Conservation (phyloP, 2,329 filamentous ascomycete genomes). For the Diaporthe vexans region DNA sequence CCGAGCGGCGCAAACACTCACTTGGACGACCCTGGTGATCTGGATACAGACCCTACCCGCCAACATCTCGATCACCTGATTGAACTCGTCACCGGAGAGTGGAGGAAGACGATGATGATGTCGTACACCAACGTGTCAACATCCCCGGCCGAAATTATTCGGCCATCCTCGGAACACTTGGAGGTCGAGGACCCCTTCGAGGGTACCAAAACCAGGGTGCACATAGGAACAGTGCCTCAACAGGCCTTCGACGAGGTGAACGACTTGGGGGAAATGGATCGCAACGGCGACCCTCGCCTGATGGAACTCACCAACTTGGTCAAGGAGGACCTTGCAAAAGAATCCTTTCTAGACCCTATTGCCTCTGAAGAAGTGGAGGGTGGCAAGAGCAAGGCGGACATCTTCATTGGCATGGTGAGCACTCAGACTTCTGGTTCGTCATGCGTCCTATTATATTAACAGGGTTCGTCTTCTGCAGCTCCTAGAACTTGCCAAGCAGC, state of each 20-base stretch:
- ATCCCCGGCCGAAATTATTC: too few relatives aligned
- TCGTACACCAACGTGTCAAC: neutral
- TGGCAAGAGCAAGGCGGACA: neutral
- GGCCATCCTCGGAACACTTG: neutral
- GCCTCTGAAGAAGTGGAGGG: neutral
- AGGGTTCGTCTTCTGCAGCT: neutral
- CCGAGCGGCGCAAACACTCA: neutral
- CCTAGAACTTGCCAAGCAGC: neutral
- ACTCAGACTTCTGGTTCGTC: neutral
- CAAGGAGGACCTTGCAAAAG: neutral
- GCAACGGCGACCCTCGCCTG: neutral
- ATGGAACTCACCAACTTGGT: neutral
- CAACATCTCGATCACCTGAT: slow-evolving; percentile 4
- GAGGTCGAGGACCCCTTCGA: neutral
- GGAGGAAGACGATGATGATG: slow-evolving; percentile 3
- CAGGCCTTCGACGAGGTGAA: neutral
- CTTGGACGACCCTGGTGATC: neutral
- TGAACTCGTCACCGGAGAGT: neutral
- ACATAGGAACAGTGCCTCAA: neutral
- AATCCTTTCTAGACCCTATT: neutral
- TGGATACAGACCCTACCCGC: neutral
- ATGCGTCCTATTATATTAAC: neutral
- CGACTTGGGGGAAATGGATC: neutral
- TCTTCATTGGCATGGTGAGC: slow-evolving; percentile 16
- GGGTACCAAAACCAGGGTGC: neutral